Conservation (phyloP, 2,329 filamentous ascomycete genomes). For the Lasiodiplodia hormozganensis region DNA sequence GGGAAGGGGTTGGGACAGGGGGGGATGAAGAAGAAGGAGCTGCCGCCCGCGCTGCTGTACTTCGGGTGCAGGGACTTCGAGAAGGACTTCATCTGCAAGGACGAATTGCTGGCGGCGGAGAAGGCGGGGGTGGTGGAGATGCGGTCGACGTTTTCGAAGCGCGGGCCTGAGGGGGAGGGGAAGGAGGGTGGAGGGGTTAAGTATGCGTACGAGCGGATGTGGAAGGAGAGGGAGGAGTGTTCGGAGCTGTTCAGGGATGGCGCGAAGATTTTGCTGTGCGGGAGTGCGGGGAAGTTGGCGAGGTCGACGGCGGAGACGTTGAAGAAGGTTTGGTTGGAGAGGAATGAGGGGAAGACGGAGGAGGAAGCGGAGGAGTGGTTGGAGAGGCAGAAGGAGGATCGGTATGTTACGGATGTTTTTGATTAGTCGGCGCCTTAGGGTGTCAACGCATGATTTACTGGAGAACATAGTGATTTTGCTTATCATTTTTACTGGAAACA, state of each 20-base stretch:
- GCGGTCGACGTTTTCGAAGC: not conserved
- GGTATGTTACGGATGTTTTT: conserved; percentile 51
- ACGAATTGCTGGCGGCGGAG: conserved; percentile 58
- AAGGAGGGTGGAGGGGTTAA: conserved; percentile 31
- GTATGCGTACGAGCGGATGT: conserved; percentile 59
- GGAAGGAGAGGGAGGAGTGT: conserved; percentile 52
- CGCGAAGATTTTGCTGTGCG: conserved; percentile 68
- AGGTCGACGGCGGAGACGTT: conserved; percentile 44
- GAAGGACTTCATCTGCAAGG: conserved; percentile 65
- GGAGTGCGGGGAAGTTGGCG: conserved; percentile 56
- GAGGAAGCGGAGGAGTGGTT: conserved; percentile 48
- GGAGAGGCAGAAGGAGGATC: conserved; percentile 42
- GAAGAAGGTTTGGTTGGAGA: conserved; percentile 34
- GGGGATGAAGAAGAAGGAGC: conserved; percentile 29
- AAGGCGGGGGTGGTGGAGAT: not conserved
- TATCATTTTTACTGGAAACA: no score
- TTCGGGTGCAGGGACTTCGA: conserved; percentile 64
- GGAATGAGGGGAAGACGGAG: conserved; percentile 37
- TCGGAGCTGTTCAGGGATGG: conserved; percentile 50
- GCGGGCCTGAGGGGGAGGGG: conserved; percentile 61
- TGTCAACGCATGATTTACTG: no score
- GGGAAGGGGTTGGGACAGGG: no score
- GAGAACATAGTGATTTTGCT: no score
- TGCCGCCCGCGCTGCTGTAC: conserved; percentile 67
- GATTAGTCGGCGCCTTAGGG: no score